Percentiles rank a stretch among this genome's conserved stretches.
Conservation (phyloP, 768 basidiomycete genomes). For the Kwoniella heveanensis region DNA sequence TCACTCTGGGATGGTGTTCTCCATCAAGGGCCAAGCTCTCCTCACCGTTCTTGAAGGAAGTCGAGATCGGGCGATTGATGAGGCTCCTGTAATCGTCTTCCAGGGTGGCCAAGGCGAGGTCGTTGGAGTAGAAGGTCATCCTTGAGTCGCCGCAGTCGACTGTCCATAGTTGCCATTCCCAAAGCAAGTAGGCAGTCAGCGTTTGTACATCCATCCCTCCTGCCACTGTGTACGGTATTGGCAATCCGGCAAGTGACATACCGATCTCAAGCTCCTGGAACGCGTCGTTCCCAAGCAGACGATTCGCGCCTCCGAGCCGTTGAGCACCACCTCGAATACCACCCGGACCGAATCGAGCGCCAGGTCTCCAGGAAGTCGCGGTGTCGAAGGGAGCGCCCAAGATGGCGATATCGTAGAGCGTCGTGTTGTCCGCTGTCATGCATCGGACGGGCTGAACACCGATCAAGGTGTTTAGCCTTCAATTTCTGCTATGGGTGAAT, state of each 20-base stretch:
- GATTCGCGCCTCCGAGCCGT: constrained; percentile 36
- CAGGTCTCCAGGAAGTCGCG: constrained; percentile 58
- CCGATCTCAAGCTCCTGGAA: constrained; percentile 31
- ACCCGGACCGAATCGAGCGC: constrained; percentile 76
- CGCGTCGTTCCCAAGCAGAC: constrained; percentile 13
- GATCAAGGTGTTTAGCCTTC: too few relatives aligned
- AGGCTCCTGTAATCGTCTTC: constrained; percentile 78
- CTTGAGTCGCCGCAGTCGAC: constrained; percentile 87
- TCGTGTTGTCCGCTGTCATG: constrained; percentile 15
- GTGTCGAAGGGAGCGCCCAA: constrained; percentile 58
- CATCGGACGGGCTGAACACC: too few relatives aligned
- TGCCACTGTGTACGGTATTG: too few relatives aligned
- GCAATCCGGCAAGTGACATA: too few relatives aligned
- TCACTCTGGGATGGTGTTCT: constrained; percentile 26
- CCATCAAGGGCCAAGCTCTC: constrained; percentile 58
- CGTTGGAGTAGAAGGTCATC: constrained; percentile 75
- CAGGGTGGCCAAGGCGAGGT: constrained; percentile 81
- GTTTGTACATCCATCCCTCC: too few relatives aligned
- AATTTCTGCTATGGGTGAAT: too few relatives aligned
- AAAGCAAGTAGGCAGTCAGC: too few relatives aligned
- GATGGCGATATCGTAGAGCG: constrained; percentile 71
- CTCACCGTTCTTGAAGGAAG: constrained; percentile 4
- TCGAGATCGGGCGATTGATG: constrained; percentile 61
- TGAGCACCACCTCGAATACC: constrained; percentile 65
- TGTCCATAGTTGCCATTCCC: neutral